Conservation (phyloP, 2,329 filamentous ascomycete species). For the Trichoderma endophyticum region DNA sequence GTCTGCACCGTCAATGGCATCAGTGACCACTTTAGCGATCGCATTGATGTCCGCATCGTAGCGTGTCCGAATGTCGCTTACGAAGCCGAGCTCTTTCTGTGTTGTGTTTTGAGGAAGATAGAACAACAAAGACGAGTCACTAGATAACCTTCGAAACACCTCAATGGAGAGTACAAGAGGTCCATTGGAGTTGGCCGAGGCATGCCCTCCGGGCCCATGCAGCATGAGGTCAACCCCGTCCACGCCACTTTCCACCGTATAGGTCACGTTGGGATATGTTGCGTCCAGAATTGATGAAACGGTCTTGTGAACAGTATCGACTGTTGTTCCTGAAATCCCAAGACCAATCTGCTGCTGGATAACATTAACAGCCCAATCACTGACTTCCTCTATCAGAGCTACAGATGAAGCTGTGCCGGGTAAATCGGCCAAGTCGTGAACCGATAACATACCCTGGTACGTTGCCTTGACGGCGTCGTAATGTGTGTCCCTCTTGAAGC, state of each 20-base stretch:
- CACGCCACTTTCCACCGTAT: neutral
- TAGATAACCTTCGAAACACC: neutral
- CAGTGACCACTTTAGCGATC: neutral
- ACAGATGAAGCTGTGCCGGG: neutral
- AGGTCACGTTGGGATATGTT: neutral
- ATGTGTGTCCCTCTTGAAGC: neutral
- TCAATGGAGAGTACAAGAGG: neutral
- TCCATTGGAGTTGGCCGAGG: neutral
- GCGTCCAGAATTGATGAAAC: neutral
- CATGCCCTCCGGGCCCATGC: neutral
- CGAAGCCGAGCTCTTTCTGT: slow-evolving; percentile 16
- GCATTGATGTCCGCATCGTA: slow-evolving; percentile 13
- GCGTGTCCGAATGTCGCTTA: slow-evolving; percentile 18
- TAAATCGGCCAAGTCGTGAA: neutral
- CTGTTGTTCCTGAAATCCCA: neutral
- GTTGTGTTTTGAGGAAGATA: slow-evolving; percentile 8
- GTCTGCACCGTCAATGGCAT: no score
- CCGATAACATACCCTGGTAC: neutral
- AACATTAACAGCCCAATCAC: neutral
- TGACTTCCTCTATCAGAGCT: neutral
- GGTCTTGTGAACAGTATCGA: neutral
- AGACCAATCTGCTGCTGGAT: neutral
- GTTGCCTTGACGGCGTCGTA: neutral
- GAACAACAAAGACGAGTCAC: neutral
- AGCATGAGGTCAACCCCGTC: neutral